These are phyloP conservation scores for Selaginella tamariscina DNA, from an alignment of 75 land plant species.

Conservation along the genomic window DNA sequence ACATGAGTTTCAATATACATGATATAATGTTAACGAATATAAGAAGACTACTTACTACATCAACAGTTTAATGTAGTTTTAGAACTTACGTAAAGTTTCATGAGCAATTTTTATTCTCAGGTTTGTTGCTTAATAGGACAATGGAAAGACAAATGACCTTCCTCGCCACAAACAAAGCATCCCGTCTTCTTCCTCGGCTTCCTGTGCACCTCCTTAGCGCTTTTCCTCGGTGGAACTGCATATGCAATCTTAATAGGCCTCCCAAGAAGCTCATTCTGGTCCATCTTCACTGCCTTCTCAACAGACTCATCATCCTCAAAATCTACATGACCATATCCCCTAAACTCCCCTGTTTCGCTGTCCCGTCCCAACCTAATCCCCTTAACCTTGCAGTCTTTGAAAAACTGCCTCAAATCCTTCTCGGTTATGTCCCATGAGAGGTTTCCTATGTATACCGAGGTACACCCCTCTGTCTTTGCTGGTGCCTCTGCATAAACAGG, in stretches of 20 bases:
- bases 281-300: constrained; percentile 48
- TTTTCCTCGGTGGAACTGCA: constrained; percentile 41
- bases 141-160: constrained; percentile 52
- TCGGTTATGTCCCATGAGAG: constrained; percentile 81
- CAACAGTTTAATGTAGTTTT: too few species aligned
- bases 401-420: constrained; percentile 48
- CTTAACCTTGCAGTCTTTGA: constrained; percentile 46
- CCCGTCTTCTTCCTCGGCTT: constrained; percentile 35
- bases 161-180: constrained; percentile 52
- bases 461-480: constrained; percentile 40
- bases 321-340: background rate
- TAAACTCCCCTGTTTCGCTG: constrained; percentile 66
- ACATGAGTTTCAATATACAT: too few species aligned
- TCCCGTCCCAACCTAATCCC: constrained; percentile 56
- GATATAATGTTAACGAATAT: too few species aligned
- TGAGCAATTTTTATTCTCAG: too few species aligned
- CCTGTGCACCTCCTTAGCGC: background rate
- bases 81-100: background rate
- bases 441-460: constrained; percentile 73
- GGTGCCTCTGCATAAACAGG: constrained; percentile 19
- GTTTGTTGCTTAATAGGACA: constrained; percentile 37
- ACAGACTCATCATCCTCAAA: constrained; percentile 46
- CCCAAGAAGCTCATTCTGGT: constrained; percentile 51
- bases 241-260: constrained; percentile 75
- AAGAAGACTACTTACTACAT: too few species aligned